Conservation (phyloP, 345 rosid genomes). For the Schrenkiella parvula region DNA sequence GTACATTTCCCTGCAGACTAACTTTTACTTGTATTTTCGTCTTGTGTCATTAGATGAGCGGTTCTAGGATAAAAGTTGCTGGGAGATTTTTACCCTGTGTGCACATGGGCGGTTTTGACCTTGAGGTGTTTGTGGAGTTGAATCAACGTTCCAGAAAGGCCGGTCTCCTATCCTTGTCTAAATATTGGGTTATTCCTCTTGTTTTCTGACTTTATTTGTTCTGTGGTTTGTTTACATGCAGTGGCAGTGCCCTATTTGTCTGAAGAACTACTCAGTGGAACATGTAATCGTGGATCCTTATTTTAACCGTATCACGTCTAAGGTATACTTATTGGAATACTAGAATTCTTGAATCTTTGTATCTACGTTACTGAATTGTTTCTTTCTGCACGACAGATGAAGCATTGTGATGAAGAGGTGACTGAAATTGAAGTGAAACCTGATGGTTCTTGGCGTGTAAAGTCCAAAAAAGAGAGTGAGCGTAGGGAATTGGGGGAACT, state of each 20-base stretch:
- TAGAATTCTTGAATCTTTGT: constrained; percentile 1
- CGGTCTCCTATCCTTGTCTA: constrained; percentile 26
- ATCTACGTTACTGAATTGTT: background rate
- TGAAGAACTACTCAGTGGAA: constrained; percentile 87
- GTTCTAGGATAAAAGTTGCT: constrained; percentile 94
- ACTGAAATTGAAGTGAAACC: constrained; percentile 88
- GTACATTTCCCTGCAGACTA: background rate
- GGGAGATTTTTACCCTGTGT: constrained; percentile 93
- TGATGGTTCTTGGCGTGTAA: constrained; percentile 97
- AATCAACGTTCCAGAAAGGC: constrained; percentile 99
- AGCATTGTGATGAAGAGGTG: constrained; percentile 75
- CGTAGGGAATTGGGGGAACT: constrained; percentile 80
- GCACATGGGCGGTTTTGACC: constrained; percentile 98
- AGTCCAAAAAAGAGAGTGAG: constrained; percentile 69
- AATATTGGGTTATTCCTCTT: background rate
- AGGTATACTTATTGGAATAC: constrained; percentile 42
- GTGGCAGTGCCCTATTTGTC: constrained; percentile 99
- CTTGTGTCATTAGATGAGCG: constrained; percentile 69
- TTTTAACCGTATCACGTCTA: constrained; percentile 78
- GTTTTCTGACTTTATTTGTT: constrained; percentile 22
- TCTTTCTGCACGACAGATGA: constrained; percentile 52
- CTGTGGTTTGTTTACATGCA: constrained; percentile 35
- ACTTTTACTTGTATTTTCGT: background rate
- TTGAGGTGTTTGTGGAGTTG: constrained; percentile 90
- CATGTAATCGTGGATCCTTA: constrained; percentile 80